These are phyloP conservation scores for Ustilago cynodontis DNA, from an alignment of 1,284 basidiomycete genomes.

Conservation along the genomic window DNA sequence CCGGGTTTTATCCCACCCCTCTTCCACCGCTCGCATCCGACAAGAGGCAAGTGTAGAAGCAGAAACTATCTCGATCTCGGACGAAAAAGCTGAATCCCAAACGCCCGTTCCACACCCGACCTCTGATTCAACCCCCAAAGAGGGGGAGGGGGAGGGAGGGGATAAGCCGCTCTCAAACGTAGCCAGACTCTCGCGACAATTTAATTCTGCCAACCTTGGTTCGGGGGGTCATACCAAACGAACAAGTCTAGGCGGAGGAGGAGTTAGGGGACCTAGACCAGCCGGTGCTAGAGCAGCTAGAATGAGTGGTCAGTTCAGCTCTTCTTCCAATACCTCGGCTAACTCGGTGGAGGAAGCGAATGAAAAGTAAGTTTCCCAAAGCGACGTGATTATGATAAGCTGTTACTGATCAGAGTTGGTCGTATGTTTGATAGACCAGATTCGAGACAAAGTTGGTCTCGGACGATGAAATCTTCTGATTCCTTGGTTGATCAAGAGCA, in stretches of 20 bases:
- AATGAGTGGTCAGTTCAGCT: conserved; percentile 21
- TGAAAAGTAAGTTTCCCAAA: background rate
- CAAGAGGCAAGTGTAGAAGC: conserved; percentile 17
- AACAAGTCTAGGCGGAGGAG: conserved; percentile 17
- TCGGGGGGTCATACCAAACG: background rate
- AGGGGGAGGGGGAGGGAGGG: no score
- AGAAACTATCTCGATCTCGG: conserved; percentile 26
- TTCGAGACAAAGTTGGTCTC: background rate
- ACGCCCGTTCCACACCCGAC: background rate
- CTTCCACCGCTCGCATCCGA: background rate
- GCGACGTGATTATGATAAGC: no score
- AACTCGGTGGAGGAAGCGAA: background rate
- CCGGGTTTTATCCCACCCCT: conserved; percentile 54
- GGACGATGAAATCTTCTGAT: conserved; percentile 6
- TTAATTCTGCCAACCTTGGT: conserved; percentile 21
- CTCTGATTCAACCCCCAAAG: background rate
- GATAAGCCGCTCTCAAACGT: conserved; percentile 56
- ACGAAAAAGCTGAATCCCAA: conserved; percentile 34
- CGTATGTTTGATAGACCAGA: background rate
- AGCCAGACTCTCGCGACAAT: conserved; percentile 57
- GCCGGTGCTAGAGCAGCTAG: conserved; percentile 31
- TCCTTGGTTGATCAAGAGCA: background rate
- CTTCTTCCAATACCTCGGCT: background rate
- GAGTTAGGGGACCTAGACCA: conserved; percentile 29
- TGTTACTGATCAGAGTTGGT: no score